Base-by-base conservation (phyloP, 345 rosid species). In the Euphorbia tirucalli region DNA sequence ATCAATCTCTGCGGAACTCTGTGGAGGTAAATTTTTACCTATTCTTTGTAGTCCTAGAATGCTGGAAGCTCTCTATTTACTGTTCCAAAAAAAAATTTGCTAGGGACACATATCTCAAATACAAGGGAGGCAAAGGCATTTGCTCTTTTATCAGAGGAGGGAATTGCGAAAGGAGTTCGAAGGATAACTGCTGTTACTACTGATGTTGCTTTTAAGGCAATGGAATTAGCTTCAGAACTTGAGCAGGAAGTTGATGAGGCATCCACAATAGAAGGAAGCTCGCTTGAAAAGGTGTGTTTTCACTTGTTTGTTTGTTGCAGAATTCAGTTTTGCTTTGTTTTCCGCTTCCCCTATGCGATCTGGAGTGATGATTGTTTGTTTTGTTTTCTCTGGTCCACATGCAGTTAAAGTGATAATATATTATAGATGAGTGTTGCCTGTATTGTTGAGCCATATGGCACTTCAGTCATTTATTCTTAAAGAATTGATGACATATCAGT, bases 101-200 rank as follows among this genome's bases (percentile, higher is more conserved):
- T 63, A 95, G 99, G 98, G 55, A 95, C 97, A 22, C 98, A 93
- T 80, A 81, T 95, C 77, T 75, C 95, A 81, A 96, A 96, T 71
- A 96, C 97, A 3, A 83, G 85, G 19, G 98, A 96, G 81, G 98
- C 99, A 22, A 88, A 89, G 78, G 93, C 91, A 43, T 96, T 96
- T 74, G 99, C 96, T 81, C 93, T 96, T 81, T 80, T 93, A 69
- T 87, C 97, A 1, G 96, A 96, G 87, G 97, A 96, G 86, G 98
- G 94, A 50, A 90, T 96, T 81, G 96, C 96, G 61, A 93, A 89
- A 86, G 97, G 98, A 72, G 79, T 96, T 43, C 71, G 97, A 55
- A 87, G 98, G 77, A 81, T 96, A 80, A 90, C 97, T 80, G 99
- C 96, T 66, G 93, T 91, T 60, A 96, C 99, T 2, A 79, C 93